These are phyloP conservation scores for Dendrostoma leiphaemia DNA, from an alignment of 2,329 filamentous ascomycete genomes.

Conservation along the genomic window DNA sequence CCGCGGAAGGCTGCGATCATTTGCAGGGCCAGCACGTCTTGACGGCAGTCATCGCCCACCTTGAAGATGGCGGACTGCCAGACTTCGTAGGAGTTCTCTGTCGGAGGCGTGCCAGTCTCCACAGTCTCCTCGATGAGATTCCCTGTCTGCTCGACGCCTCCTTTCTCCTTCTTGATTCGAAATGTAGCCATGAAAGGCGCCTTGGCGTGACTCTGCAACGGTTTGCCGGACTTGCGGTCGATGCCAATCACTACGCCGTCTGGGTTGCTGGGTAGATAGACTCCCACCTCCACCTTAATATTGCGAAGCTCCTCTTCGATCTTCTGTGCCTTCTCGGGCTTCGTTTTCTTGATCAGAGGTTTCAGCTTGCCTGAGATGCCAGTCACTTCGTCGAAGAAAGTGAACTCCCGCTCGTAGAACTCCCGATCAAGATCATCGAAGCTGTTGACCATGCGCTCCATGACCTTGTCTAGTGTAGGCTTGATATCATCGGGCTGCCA, in stretches of 20 bases:
- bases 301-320: conserved; percentile 98
- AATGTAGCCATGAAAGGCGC: conserved; percentile 99
- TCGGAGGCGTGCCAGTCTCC: conserved; percentile 32
- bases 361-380: conserved; percentile 93
- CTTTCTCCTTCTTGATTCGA: conserved; percentile 78
- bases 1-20: conserved; percentile 98
- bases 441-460: conserved; percentile 75
- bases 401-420: conserved; percentile 93
- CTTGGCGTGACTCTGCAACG: conserved; percentile 95
- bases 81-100: conserved; percentile 73
- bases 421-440: conserved; percentile 76
- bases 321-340: conserved; percentile 97
- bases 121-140: conserved; percentile 49
- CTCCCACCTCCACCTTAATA: conserved; percentile 94
- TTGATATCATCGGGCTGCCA: conserved; percentile 82
- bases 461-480: conserved; percentile 87
- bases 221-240: conserved; percentile 96
- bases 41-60: conserved; percentile 95
- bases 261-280: conserved; percentile 95
- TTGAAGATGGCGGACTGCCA: conserved; percentile 99
- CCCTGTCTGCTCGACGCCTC: conserved; percentile 50
- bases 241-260: conserved; percentile 97
- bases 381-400: conserved; percentile 98
- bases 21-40: conserved; percentile 93
- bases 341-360: conserved; percentile 85